A percentile compares a stretch with the other conserved stretches of the same genome.
Conservation (phyloP, 768 basidiomycete genomes). For the Suillus fuscotomentosus region DNA sequence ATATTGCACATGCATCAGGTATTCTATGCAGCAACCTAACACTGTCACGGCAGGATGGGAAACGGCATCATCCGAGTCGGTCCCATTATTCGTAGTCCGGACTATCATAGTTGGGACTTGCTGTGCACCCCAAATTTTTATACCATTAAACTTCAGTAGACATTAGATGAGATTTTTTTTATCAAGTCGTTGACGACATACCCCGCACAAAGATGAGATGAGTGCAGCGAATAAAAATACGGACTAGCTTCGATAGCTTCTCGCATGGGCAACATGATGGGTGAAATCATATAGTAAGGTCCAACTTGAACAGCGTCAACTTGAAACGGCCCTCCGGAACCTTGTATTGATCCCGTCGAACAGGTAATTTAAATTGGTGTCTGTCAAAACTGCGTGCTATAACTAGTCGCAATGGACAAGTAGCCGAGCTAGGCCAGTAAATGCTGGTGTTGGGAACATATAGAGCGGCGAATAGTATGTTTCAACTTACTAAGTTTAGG, state of each 20-base stretch:
- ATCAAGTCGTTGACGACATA: neutral
- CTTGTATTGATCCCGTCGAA: neutral
- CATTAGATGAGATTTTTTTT: neutral
- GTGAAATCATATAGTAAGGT: neutral
- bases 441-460: neutral
- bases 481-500: neutral
- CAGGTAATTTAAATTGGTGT: neutral
- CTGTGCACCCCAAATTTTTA: neutral
- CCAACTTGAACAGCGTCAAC: neutral
- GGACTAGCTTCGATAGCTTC: neutral
- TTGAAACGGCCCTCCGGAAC: neutral
- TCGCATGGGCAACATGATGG: neutral
- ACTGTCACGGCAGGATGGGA: neutral
- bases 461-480: too few relatives aligned
- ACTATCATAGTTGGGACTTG: neutral
- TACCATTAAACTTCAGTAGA: neutral
- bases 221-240: neutral
- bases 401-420: neutral
- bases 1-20: conserved; percentile 11
- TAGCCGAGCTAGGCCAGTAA: neutral
- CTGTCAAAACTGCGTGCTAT: neutral
- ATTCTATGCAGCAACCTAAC: conserved; percentile 2
- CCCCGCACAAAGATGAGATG: neutral
- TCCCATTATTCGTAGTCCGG: too few relatives aligned
- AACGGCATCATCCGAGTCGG: neutral